phyloP scores from a whole-genome alignment of 1,284 basidiomycete species.

The Schizophyllum commune region DNA sequence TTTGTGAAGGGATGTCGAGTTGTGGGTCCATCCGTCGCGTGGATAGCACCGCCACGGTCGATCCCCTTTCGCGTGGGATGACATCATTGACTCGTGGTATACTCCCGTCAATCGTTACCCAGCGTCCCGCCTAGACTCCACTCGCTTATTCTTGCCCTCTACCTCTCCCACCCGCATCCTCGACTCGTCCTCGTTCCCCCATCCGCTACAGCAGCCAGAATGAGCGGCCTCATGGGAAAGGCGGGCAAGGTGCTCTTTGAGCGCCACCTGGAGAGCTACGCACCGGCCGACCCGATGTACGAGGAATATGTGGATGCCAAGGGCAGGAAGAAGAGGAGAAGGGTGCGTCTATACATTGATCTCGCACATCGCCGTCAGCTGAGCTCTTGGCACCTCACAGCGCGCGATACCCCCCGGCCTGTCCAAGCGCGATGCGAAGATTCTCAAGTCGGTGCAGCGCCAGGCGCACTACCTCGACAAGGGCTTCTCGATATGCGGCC shows the following conservation, averaged over 20 bases:
- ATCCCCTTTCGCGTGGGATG: neutral
- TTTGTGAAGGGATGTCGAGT: neutral
- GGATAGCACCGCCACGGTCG: neutral
- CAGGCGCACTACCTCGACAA: conserved; percentile 92
- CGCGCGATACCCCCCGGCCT: conserved; percentile 73
- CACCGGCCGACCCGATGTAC: conserved; percentile 75
- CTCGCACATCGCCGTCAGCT: conserved; percentile 1
- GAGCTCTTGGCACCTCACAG: conserved; percentile 27
- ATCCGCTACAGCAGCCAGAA: neutral
- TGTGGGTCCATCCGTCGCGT: neutral
- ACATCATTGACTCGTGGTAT: neutral
- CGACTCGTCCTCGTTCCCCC: neutral
- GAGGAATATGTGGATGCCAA: conserved; percentile 61
- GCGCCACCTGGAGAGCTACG: conserved; percentile 54
- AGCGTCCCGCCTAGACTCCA: neutral
- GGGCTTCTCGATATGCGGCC: conserved; percentile 75
- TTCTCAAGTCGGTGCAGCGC: conserved; percentile 67
- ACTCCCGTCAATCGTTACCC: neutral
- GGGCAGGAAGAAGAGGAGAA: conserved; percentile 62
- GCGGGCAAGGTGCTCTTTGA: conserved; percentile 55
- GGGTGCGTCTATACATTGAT: conserved; percentile 37
- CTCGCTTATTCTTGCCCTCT: neutral
- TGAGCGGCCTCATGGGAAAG: conserved; percentile 28
- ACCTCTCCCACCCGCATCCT: neutral
- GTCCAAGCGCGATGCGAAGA: conserved; percentile 68